Evolutionary conservation across 805 yeast genomes (phyloP).

Genomic region (Tetrapisispora fleetii): DNA sequence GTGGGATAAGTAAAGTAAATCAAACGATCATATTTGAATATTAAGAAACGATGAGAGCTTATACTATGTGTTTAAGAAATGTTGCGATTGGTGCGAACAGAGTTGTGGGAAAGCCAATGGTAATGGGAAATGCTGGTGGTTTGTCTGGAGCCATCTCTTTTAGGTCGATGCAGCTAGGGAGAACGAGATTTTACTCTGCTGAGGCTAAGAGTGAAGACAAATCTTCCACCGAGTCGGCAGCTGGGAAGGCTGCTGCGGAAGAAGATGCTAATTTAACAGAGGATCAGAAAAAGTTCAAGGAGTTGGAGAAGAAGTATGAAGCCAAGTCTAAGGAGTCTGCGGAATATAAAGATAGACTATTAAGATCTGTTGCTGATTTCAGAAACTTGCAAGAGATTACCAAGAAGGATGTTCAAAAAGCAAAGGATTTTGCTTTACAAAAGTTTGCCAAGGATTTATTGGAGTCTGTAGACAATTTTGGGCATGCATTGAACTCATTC

Average conservation of each 20-base stretch:
- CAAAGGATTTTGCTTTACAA: conserved; percentile 83
- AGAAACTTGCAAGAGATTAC: conserved; percentile 86
- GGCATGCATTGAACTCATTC: conserved; percentile 71
- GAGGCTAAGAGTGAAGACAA: conserved; percentile 16
- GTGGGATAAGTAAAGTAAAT: too few relatives aligned
- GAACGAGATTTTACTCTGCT: conserved; percentile 17
- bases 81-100: not conserved
- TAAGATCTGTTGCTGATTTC: conserved; percentile 85
- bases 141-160: not conserved
- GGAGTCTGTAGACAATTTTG: conserved; percentile 84
- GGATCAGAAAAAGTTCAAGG: conserved; percentile 26
- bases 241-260: conserved; percentile 7
- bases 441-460: conserved; percentile 84
- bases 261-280: conserved; percentile 15
- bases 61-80: not conserved
- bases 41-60: not conserved
- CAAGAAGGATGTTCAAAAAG: conserved; percentile 75
- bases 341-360: conserved; percentile 71
- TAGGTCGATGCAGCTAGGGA: not conserved
- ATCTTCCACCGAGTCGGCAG: conserved; percentile 11
- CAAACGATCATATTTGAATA: too few relatives aligned
- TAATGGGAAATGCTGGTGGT: not conserved
- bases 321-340: conserved; percentile 65
- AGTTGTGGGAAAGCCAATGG: not conserved
- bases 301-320: conserved; percentile 42